Evolutionary conservation across 139 green algal genomes (phyloP).

Genomic region (Micractinium conductrix): DNA sequence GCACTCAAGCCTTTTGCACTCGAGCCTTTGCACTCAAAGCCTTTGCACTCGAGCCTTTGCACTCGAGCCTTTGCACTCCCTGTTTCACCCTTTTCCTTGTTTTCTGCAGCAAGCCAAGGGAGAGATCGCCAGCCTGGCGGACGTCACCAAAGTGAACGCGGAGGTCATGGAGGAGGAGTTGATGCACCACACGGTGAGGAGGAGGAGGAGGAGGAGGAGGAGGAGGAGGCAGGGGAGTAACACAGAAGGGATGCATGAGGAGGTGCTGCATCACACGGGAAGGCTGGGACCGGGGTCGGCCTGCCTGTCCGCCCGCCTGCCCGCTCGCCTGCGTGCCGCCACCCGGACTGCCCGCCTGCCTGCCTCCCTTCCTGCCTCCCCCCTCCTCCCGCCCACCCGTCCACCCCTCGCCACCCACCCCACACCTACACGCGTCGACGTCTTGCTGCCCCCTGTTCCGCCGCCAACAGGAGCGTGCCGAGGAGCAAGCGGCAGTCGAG

Average conservation of each 20-base stretch:
- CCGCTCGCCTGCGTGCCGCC: too few species aligned
- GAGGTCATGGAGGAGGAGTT: constrained; percentile 30
- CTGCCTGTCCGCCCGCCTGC: neutral
- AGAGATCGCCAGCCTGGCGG: neutral
- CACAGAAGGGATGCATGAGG: neutral
- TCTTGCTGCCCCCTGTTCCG: neutral
- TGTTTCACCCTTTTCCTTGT: too few species aligned
- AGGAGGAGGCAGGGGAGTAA: neutral
- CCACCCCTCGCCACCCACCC: neutral
- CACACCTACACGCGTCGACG: neutral
- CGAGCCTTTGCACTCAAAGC: neutral
- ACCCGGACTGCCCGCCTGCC: too few species aligned
- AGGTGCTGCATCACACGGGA: neutral
- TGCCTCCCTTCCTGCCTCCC: too few species aligned
- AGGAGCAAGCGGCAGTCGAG: neutral
- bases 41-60: neutral
- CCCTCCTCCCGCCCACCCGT: neutral
- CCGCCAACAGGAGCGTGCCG: neutral
- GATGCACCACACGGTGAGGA: constrained; percentile 16
- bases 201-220: neutral
- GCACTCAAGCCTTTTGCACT: neutral
- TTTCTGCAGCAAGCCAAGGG: constrained; percentile 26
- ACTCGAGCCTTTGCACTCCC: neutral
- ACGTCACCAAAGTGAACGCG: constrained; percentile 2
- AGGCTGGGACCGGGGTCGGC: too few species aligned